Conservation (phyloP, 352 stramenopile species). For the Globisporangium canariense region DNA sequence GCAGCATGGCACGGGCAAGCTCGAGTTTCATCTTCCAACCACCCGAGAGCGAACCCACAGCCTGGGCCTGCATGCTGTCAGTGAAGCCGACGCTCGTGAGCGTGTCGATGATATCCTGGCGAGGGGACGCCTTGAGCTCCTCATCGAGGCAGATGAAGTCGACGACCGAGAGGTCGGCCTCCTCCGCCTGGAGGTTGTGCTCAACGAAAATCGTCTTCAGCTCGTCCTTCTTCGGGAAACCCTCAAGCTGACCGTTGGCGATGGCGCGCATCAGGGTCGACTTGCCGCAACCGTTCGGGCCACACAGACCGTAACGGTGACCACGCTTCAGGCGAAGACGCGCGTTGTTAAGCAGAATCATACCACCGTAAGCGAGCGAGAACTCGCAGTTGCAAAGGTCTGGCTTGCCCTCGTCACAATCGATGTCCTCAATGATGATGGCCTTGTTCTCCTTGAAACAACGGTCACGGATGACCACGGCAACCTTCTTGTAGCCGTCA, state of each 20-base stretch:
- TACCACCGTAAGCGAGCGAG: slow-evolving; percentile 95
- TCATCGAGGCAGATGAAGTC: slow-evolving; percentile 86
- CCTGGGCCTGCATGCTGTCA: slow-evolving; percentile 89
- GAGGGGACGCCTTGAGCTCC: slow-evolving; percentile 88
- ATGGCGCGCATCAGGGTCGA: slow-evolving; percentile 97
- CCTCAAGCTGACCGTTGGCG: slow-evolving; percentile 94
- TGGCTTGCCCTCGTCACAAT: slow-evolving; percentile 96
- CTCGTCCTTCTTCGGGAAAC: slow-evolving; percentile 94
- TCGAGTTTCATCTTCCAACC: slow-evolving; percentile 96
- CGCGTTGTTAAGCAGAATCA: slow-evolving; percentile 90
- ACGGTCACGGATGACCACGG: slow-evolving; percentile 74
- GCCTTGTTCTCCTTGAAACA: slow-evolving; percentile 90
- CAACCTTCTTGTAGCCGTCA: slow-evolving; percentile 59
- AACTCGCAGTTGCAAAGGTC: slow-evolving; percentile 99
- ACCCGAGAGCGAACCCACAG: slow-evolving; percentile 92
- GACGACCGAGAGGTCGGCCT: slow-evolving; percentile 78
- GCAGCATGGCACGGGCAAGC: slow-evolving; percentile 92
- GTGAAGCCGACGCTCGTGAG: slow-evolving; percentile 93
- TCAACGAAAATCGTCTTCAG: slow-evolving; percentile 96
- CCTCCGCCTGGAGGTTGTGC: slow-evolving; percentile 94
- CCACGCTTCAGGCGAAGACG: slow-evolving; percentile 90
- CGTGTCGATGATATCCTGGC: slow-evolving; percentile 90
- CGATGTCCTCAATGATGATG: slow-evolving; percentile 93
- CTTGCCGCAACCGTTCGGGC: slow-evolving; percentile 92
- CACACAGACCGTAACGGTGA: slow-evolving; percentile 93